Evolutionary conservation across 2,329 filamentous ascomycete species (phyloP).

Genomic region (Orbilia oligospora): DNA sequence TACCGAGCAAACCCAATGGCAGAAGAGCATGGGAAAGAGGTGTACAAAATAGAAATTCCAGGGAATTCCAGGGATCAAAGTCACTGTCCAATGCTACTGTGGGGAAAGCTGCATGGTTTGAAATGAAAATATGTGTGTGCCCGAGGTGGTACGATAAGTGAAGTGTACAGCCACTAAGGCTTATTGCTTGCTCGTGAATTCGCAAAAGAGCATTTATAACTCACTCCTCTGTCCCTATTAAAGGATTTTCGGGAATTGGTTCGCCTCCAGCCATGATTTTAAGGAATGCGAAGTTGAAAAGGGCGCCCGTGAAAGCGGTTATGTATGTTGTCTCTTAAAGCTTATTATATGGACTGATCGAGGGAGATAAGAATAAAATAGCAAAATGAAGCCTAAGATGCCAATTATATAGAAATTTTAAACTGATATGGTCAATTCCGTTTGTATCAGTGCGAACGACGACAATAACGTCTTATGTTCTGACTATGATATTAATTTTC

Average conservation of each 20-base stretch:
- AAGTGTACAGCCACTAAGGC: slow-evolving; percentile 15
- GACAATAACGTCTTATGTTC: not conserved
- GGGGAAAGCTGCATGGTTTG: slow-evolving; percentile 4
- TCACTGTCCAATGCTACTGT: slow-evolving; percentile 34
- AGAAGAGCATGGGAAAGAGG: not conserved
- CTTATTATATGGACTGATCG: slow-evolving; percentile 7
- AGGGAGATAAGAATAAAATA: not conserved
- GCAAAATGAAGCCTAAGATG: not conserved
- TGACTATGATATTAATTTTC: not conserved
- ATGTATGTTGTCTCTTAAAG: not conserved
- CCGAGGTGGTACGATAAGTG: not conserved
- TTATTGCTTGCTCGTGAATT: not conserved
- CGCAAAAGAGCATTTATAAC: slow-evolving; percentile 3
- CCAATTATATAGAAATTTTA: slow-evolving; percentile 21
- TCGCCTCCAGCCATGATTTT: slow-evolving; percentile 47
- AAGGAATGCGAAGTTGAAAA: slow-evolving; percentile 31
- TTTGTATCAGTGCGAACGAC: not conserved
- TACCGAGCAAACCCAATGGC: slow-evolving; percentile 40
- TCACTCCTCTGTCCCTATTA: slow-evolving; percentile 50
- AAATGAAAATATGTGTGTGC: not conserved
- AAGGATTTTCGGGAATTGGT: slow-evolving; percentile 56
- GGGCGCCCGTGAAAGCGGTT: slow-evolving; percentile 21
- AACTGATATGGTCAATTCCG: slow-evolving; percentile 25
- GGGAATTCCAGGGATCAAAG: not conserved
- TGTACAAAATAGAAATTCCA: slow-evolving; percentile 37